Evolutionary conservation across 306 rosid genomes (phyloP).

Genomic region (Lathyrus sativus): DNA sequence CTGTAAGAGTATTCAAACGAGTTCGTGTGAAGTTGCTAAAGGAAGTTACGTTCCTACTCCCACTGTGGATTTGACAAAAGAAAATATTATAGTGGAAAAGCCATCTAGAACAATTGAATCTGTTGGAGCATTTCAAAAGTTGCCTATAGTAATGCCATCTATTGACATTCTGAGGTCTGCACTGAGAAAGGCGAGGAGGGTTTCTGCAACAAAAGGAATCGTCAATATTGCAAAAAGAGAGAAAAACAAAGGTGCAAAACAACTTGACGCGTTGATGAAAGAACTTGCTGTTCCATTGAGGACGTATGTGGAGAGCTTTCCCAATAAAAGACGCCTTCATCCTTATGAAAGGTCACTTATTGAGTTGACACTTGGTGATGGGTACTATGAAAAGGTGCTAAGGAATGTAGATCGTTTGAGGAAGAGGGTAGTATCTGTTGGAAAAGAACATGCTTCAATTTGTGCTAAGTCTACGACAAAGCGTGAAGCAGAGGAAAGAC

Average conservation of each 20-base stretch:
- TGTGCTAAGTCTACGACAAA: conserved; percentile 87
- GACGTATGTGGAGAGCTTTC: conserved; percentile 81
- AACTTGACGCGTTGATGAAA: conserved; percentile 96
- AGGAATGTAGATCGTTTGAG: conserved; percentile 72
- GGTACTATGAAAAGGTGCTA: conserved; percentile 90
- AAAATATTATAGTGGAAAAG: too few relatives aligned
- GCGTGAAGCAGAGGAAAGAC: conserved; percentile 92
- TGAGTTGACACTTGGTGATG: conserved; percentile 95
- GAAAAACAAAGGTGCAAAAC: conserved; percentile 94
- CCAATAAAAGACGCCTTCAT: conserved; percentile 75
- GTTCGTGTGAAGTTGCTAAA: too few relatives aligned
- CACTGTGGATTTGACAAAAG: too few relatives aligned
- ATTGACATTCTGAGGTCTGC: conserved; percentile 84
- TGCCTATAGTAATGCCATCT: too few relatives aligned
- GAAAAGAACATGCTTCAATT: conserved; percentile 92
- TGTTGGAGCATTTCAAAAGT: too few relatives aligned
- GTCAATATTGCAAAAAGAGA: conserved; percentile 88
- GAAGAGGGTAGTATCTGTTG: conserved; percentile 79
- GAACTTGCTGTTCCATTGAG: conserved; percentile 91
- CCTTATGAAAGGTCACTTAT: conserved; percentile 89
- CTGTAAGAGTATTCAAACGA: too few relatives aligned
- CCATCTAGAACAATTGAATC: too few relatives aligned
- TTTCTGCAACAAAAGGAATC: conserved; percentile 79
- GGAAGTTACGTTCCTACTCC: too few relatives aligned
- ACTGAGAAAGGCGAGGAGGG: conserved; percentile 70